Percentiles rank a stretch among this genome's conserved stretches.
Conservation (phyloP, 2,329 filamentous ascomycete species). For the Diaporthe sp. region DNA sequence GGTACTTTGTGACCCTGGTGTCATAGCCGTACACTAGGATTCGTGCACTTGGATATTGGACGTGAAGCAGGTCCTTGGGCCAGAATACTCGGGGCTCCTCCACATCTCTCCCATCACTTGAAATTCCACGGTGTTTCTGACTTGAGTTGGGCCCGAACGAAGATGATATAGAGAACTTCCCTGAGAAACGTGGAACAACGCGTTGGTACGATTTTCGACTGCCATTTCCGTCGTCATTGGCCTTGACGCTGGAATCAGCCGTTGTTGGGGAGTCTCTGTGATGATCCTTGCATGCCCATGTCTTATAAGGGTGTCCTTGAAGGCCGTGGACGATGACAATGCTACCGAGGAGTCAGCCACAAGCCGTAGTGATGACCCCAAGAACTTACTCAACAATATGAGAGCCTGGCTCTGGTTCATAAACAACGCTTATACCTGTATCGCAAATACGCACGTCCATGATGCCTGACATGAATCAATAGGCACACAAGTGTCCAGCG, state of each 20-base stretch:
- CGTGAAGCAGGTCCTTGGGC: neutral
- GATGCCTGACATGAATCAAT: neutral
- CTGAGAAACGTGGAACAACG: neutral
- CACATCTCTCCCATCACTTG: neutral
- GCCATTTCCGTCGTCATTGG: neutral
- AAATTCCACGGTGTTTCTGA: neutral
- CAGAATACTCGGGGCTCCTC: neutral
- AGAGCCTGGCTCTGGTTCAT: neutral
- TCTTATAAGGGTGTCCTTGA: conserved; percentile 6
- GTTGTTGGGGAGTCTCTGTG: too few species aligned
- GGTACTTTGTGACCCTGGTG: neutral
- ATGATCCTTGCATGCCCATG: neutral
- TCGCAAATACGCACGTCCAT: neutral
- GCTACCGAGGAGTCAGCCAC: neutral
- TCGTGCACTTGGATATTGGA: neutral
- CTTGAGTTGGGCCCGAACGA: too few species aligned
- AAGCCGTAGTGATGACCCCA: neutral
- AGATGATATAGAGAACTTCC: neutral
- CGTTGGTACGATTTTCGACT: neutral
- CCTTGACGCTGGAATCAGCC: too few species aligned
- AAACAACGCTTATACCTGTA: neutral
- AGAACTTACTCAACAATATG: neutral
- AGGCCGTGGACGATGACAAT: neutral
- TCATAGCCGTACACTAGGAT: neutral
- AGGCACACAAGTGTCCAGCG: too few species aligned